phyloP scores from a whole-genome alignment of 495 filamentous ascomycete genomes.

The Neurospora terricola region DNA sequence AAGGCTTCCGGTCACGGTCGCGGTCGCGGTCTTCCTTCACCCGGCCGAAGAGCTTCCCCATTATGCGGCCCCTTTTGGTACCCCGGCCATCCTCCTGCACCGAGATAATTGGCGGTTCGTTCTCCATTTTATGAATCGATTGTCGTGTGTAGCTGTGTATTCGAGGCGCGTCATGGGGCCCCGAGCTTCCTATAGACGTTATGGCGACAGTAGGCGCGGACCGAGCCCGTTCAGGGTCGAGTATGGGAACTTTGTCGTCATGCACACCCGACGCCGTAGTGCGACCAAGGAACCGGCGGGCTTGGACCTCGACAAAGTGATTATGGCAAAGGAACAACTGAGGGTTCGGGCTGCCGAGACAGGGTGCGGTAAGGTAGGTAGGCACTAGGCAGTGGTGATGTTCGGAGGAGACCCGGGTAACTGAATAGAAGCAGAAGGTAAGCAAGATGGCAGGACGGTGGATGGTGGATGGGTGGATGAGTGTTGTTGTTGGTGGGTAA shows the following conservation, averaged over 20 bases:
- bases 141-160: constrained; percentile 3
- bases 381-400: neutral
- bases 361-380: neutral
- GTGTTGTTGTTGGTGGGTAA: neutral
- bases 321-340: neutral
- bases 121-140: constrained; percentile 31
- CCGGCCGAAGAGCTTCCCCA: constrained; percentile 39
- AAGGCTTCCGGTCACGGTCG: constrained; percentile 30
- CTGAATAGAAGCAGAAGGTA: neutral
- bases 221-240: neutral
- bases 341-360: neutral
- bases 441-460: neutral
- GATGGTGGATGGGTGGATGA: neutral
- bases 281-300: neutral
- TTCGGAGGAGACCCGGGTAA: neutral
- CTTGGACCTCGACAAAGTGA: neutral
- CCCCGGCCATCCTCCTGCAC: constrained; percentile 25
- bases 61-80: constrained; percentile 34
- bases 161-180: constrained; percentile 14
- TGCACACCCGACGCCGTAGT: neutral
- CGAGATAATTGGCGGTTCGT: constrained; percentile 23
- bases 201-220: neutral
- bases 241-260: neutral
- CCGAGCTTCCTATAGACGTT: neutral
- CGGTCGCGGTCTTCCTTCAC: constrained; percentile 10